A percentile compares a stretch with the other conserved stretches of the same genome.
Conservation (phyloP, 192 early-diverging fungal genomes). For the Coemansia sp. region DNA sequence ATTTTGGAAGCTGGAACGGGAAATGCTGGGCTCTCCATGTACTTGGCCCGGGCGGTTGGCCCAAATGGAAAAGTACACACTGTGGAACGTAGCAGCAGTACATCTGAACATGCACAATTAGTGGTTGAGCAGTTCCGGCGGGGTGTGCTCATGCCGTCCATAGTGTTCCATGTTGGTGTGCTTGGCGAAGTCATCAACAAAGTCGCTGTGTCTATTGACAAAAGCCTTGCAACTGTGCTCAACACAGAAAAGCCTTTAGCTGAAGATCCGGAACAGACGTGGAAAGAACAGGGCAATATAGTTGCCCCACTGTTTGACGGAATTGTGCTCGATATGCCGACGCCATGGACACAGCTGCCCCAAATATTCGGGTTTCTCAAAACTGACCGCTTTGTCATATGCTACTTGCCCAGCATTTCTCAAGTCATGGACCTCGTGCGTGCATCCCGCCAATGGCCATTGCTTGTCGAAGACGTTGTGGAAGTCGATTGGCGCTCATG, state of each 20-base stretch:
- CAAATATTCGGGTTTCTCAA: conserved; percentile 17
- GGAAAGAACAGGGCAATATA: conserved; percentile 6
- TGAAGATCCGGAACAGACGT: neutral
- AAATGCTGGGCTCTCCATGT: conserved; percentile 63
- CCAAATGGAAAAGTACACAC: conserved; percentile 51
- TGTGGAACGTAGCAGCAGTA: conserved; percentile 54
- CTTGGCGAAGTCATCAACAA: conserved; percentile 17
- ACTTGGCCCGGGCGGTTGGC: conserved; percentile 59
- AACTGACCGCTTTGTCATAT: conserved; percentile 34
- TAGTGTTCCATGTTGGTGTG: conserved; percentile 50
- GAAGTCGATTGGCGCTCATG: conserved; percentile 48
- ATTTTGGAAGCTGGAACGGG: conserved; percentile 71
- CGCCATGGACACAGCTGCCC: conserved; percentile 44
- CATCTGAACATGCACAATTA: conserved; percentile 51
- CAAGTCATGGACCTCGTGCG: conserved; percentile 46
- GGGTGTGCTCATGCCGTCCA: conserved; percentile 47
- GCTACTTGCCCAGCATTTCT: conserved; percentile 49
- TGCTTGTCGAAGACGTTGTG: conserved; percentile 40
- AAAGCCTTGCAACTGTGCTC: neutral
- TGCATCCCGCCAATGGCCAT: conserved; percentile 16
- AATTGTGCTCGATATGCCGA: conserved; percentile 46
- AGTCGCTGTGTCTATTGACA: conserved; percentile 4
- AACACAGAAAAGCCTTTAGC: neutral
- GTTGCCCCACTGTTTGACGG: conserved; percentile 22
- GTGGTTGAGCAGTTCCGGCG: conserved; percentile 55